Evolutionary conservation across 495 filamentous ascomycete genomes (phyloP).

Genomic region (Podospora sp.): DNA sequence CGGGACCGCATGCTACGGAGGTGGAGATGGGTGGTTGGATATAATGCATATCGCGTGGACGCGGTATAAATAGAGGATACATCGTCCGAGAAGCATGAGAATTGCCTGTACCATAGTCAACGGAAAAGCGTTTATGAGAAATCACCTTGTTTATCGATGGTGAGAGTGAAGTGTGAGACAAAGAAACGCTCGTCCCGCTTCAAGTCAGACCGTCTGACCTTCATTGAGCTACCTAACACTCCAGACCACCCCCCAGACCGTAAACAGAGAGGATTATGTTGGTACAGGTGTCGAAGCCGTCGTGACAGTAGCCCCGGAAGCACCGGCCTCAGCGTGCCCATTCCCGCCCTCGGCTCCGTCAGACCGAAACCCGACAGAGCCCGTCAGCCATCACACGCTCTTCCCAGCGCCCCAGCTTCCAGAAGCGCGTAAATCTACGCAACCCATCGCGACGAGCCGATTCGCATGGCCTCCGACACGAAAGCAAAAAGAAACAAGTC

Average conservation of each 20-base stretch:
- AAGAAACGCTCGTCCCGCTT: neutral
- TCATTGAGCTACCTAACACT: slow-evolving; percentile 13
- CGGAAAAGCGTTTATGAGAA: neutral
- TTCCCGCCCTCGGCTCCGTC: slow-evolving; percentile 4
- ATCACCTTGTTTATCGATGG: neutral
- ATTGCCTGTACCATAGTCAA: neutral
- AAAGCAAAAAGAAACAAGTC: slow-evolving; percentile 20
- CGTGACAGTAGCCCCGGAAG: neutral
- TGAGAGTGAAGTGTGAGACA: neutral
- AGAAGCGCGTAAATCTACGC: neutral
- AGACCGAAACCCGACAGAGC: neutral
- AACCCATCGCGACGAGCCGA: slow-evolving; percentile 1
- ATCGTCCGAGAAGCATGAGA: neutral
- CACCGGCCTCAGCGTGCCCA: neutral
- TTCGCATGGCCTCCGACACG: slow-evolving; percentile 9
- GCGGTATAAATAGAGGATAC: too few relatives aligned
- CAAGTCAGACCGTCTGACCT: slow-evolving; percentile 1
- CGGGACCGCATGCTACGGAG: neutral
- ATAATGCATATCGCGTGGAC: too few relatives aligned
- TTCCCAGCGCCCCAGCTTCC: slow-evolving; percentile 7
- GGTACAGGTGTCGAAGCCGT: slow-evolving; percentile 22
- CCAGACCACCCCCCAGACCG: neutral
- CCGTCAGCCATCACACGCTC: neutral
- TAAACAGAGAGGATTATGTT: slow-evolving; percentile 12
- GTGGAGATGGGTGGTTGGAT: slow-evolving; percentile 1